Base-by-base conservation (phyloP, 306 rosid genomes). In the Chamaecrista fasciculata region DNA sequence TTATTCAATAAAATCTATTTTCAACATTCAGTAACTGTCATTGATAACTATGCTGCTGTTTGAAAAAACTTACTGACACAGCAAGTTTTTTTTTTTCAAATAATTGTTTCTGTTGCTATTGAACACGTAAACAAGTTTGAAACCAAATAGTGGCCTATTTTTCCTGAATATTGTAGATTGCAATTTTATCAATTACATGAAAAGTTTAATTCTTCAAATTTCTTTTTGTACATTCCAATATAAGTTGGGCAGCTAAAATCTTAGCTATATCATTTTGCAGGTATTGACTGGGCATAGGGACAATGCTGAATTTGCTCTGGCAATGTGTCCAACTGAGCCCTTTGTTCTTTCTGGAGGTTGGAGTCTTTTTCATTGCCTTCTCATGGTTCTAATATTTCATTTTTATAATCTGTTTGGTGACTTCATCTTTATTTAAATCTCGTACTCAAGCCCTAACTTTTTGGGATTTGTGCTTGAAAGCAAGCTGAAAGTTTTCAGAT, bases 261-360 rank as follows among this genome's bases (percentile, higher is more conserved):
- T 49, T 34, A 55, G 21, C 6, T 16, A 23, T 44, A 39, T 60
- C 49, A 8, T 76, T 69, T 53, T 83, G 77, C 84, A 95, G 99
- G 91, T 91, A 62, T 80, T 95, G 84, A 95, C 92, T 57, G 99
- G 99, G 69, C 99, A 95, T 75, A 85, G 81, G 67, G 99, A 95
- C 56, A 78, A 91, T 91, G 99, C 99, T 70, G 99, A 91, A 79
- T 95, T 74, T 86, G 99, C 99, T 43, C 88, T 95, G 74, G 97
- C 92, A 18, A 89, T 95, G 99, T 89, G 97, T 78, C 96, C 89
- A 48, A 84, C 96, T 53, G 99, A 89, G 62, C 97, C 99, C 46
- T 87, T 79, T 73, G 99, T 95, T 57, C 95, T 95, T 43, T 95
- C 99, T 36, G 99, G 99, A 89, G 99, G 99, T 94, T 62, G 55